phyloP scores from a whole-genome alignment of 2,329 filamentous ascomycete genomes.

The Boeremia lycopersici region DNA sequence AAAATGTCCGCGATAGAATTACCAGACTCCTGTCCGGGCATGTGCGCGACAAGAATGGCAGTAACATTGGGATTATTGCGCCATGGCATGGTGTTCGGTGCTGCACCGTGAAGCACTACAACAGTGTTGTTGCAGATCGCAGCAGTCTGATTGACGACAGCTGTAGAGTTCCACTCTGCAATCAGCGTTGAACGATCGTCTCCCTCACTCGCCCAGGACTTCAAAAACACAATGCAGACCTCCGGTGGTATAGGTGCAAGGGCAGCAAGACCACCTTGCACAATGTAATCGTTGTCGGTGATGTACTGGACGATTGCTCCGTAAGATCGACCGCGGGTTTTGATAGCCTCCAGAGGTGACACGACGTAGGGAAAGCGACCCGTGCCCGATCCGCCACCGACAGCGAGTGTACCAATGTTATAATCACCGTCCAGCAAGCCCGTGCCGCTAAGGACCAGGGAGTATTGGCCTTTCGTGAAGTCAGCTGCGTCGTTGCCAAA shows the following conservation, averaged over 20 bases:
- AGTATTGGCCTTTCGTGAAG: constrained; percentile 54
- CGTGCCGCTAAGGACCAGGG: constrained; percentile 6
- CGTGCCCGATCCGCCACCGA: constrained; percentile 51
- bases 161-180: constrained; percentile 50
- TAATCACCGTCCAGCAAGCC: constrained; percentile 24
- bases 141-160: constrained; percentile 51
- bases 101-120: constrained; percentile 53
- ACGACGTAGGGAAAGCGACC: constrained; percentile 49
- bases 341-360: constrained; percentile 51
- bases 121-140: constrained; percentile 56
- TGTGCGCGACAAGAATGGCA: constrained; percentile 49
- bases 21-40: constrained; percentile 49
- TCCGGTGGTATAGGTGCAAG: constrained; percentile 46
- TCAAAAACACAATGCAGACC: constrained; percentile 63
- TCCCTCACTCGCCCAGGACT: constrained; percentile 57
- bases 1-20: constrained; percentile 55
- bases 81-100: constrained; percentile 49
- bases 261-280: constrained; percentile 27
- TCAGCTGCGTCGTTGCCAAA: constrained; percentile 57
- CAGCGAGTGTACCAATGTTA: constrained; percentile 52
- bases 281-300: constrained; percentile 47
- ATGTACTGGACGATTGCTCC: constrained; percentile 55
- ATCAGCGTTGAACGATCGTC: constrained; percentile 48
- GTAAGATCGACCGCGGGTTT: constrained; percentile 27
- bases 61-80: constrained; percentile 49